Evolutionary conservation across 202 grass and related monocot genomes (phyloP).

Genomic region (Schoenoplectus triqueter): DNA sequence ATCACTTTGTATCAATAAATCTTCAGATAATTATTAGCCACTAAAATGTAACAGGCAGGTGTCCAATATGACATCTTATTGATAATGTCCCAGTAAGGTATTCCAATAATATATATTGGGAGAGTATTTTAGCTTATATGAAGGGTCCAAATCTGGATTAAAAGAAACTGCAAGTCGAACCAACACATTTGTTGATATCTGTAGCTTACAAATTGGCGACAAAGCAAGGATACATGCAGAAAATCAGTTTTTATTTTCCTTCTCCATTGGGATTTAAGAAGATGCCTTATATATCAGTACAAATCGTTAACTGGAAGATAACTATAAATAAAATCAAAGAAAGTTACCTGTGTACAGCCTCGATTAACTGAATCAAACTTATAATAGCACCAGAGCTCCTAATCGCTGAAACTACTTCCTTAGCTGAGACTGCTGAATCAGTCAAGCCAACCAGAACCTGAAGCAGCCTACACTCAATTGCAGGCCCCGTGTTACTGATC

Average conservation of each 20-base stretch:
- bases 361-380: constrained; percentile 82
- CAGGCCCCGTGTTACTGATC: constrained; percentile 73
- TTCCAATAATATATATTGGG: not conserved
- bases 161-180: no score
- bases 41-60: no score
- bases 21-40: no score
- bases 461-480: constrained; percentile 66
- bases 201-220: not conserved
- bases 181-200: not conserved
- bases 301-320: not conserved
- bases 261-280: constrained; percentile 5
- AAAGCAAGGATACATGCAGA: not conserved
- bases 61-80: no score
- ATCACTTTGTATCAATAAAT: not conserved
- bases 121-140: not conserved
- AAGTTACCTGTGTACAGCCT: constrained; percentile 56
- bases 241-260: not conserved
- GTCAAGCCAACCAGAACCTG: constrained; percentile 75
- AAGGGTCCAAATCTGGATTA: not conserved
- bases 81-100: not conserved
- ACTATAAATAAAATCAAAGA: constrained; percentile 2
- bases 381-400: constrained; percentile 79
- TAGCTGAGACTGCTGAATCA: constrained; percentile 44
- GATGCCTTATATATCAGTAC: not conserved
- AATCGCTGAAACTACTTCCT: constrained; percentile 54